phyloP scores from a whole-genome alignment of 2,329 filamentous ascomycete species.

The Botrytis deweyae region DNA sequence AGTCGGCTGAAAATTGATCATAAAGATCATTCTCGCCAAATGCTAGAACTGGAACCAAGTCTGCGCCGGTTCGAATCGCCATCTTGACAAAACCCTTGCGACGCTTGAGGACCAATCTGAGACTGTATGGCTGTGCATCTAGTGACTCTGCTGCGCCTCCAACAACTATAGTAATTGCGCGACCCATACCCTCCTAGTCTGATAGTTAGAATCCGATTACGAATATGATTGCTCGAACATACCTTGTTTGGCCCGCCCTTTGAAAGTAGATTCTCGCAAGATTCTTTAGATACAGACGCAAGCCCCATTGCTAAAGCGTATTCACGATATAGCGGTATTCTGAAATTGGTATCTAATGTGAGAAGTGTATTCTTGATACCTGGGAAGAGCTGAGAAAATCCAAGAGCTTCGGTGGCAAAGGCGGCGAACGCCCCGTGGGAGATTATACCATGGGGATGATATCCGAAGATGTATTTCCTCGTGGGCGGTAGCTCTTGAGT shows the following conservation, averaged over 20 bases:
- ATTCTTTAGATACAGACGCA: constrained; percentile 85
- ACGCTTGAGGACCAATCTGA: constrained; percentile 76
- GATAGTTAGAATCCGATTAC: constrained; percentile 10
- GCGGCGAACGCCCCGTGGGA: constrained; percentile 92
- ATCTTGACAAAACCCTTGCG: constrained; percentile 94
- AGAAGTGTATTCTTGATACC: constrained; percentile 92
- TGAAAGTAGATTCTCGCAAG: constrained; percentile 82
- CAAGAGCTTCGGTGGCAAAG: constrained; percentile 86
- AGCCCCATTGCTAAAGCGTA: constrained; percentile 89
- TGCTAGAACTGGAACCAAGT: constrained; percentile 85
- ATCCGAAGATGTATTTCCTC: constrained; percentile 93
- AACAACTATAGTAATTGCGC: constrained; percentile 94
- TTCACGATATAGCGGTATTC: constrained; percentile 89
- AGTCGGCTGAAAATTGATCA: constrained; percentile 76
- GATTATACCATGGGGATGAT: constrained; percentile 97
- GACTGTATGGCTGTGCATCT: constrained; percentile 74
- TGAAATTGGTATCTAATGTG: constrained; percentile 94
- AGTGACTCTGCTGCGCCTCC: constrained; percentile 91
- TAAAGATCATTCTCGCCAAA: constrained; percentile 98
- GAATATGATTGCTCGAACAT: constrained; percentile 20
- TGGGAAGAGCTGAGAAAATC: constrained; percentile 83
- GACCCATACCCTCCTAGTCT: constrained; percentile 73
- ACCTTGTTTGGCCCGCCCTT: constrained; percentile 69
- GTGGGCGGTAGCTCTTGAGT: constrained; percentile 75
- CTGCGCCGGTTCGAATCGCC: constrained; percentile 86